These are phyloP conservation scores for Pseudopithomyces chartarum DNA, from an alignment of 2,329 filamentous ascomycete genomes.

Conservation along the genomic window DNA sequence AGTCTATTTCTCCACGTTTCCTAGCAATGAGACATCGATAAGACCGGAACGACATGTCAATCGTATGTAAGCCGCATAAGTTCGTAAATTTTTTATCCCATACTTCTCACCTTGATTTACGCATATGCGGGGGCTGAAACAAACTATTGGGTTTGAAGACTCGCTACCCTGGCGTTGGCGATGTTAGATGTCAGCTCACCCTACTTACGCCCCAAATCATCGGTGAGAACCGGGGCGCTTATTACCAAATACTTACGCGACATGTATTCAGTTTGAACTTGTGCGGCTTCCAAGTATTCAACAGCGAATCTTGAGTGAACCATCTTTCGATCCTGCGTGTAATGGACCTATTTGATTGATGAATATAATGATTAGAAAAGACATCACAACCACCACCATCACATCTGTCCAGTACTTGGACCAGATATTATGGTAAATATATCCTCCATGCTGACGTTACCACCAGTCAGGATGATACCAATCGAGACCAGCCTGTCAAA, in stretches of 20 bases:
- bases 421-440: not conserved
- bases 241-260: not conserved
- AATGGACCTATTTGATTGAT: too few species aligned
- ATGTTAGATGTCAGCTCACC: conserved; percentile 1
- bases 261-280: not conserved
- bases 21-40: too few species aligned
- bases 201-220: not conserved
- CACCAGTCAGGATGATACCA: conserved; percentile 12
- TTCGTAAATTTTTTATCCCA: not conserved
- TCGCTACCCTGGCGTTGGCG: not conserved
- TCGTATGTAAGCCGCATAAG: not conserved
- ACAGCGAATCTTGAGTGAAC: too few species aligned
- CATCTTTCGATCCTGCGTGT: too few species aligned
- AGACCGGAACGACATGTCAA: not conserved
- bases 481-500: not conserved
- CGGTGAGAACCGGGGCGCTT: not conserved
- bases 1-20: too few species aligned
- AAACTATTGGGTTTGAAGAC: not conserved
- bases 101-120: too few species aligned
- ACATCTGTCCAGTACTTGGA: not conserved
- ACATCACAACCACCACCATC: too few species aligned
- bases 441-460: conserved; percentile 5
- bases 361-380: too few species aligned
- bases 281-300: not conserved
- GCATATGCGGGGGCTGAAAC: not conserved